Base-by-base conservation (phyloP, 2,329 filamentous ascomycete genomes). In the Ciborinia camelliae region DNA sequence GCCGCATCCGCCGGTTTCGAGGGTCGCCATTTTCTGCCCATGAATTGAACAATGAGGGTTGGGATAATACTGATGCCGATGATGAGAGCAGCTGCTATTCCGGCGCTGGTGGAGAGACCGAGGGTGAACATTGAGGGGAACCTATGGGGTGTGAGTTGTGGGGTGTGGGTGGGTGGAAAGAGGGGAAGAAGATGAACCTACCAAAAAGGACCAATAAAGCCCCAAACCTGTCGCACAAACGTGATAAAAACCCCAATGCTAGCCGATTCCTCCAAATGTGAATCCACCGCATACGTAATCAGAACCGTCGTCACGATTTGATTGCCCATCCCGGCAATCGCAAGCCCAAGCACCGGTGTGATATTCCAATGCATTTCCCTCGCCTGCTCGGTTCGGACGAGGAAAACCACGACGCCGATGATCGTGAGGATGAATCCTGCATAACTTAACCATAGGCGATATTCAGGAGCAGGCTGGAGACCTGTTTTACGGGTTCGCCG, bases 181-280 rank as follows among this genome's bases (percentile, higher is more conserved):
- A 26, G 32, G 12, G 4, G 23, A 26, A 7, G 32, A 32, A 32
- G n/a, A 28, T 2, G 4, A 8, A 26, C 60, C 3, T 61, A 62
- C 63, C 63, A 65, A 57, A 65, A 65, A n/a, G 63, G 63, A 7
- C 66, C 63, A 41, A 65, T 64, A 69, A 83, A 84, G 0, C 81
- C 81, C 79, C 80, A 84, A 0, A 79, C 80, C 64, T 83, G 81
- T 9, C 84, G 77, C 2, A 85, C 79, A 64, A 86, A 77, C 2
- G 80, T 86, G 66, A 87, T 79, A 67, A 86, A 87, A 0, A 85
- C 83, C 1, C 84, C 85, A 15, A 87, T 79, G 63, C 80, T 80
- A 0, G 80, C 81, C 0, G 84, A 78, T 48, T 84, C 79, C 30
- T 82, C 77, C 3, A 76, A 77, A 67, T 84, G 81, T 69, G 82